Evolutionary conservation across 2,329 filamentous ascomycete genomes (phyloP), one percentile per base, ranked within the genome.

Genomic region (Davidsoniella neocaledoniae): DNA sequence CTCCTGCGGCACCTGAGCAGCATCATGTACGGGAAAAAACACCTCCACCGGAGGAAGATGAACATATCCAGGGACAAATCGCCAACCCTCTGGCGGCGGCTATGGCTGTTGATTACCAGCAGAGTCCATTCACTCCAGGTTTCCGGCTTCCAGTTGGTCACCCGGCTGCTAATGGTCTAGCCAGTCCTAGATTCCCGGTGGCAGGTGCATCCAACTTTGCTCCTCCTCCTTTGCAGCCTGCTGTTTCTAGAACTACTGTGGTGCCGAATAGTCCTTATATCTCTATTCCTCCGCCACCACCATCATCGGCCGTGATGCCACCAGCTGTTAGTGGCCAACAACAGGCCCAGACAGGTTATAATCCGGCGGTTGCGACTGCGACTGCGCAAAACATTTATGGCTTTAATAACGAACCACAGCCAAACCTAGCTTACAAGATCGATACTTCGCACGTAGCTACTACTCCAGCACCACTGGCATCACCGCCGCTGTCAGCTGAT

Each of bases 1-100:
- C 83, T 1, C 84, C 84, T 4, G 72, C 82, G 0, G 81, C 82
- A 0, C 82, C 83, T 0, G 83, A 88, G 61, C 70, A 74, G 19
- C 77, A 87, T 47, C 69, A 73, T 17, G 76, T 84, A 61, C 73
- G 84, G 44, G 84, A 88, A 62, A 87, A 87, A 70, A 90, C 84
- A 0, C 84, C 83, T 1, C 83, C 84, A 3, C 81, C 81, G 3
- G 74, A 79, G 33, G 83, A 87, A 57, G 65, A 67, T 43, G 52
- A 51, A 19, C 16, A 17, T 21, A 23, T 16, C 23, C 29, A 33
- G 8, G 41, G 33, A 14, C 76, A 70, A 38, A 74, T 70, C 10
- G 65, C 69, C 2, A 74, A 78, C 56, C 77, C 76, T 2, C 63
- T 81, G 19, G 70, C 72, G 4, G 72, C 74, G 46, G 75, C 74